These are phyloP conservation scores for Penicillium longicatenatum DNA, from an alignment of 495 filamentous ascomycete species.

Conservation along the genomic window DNA sequence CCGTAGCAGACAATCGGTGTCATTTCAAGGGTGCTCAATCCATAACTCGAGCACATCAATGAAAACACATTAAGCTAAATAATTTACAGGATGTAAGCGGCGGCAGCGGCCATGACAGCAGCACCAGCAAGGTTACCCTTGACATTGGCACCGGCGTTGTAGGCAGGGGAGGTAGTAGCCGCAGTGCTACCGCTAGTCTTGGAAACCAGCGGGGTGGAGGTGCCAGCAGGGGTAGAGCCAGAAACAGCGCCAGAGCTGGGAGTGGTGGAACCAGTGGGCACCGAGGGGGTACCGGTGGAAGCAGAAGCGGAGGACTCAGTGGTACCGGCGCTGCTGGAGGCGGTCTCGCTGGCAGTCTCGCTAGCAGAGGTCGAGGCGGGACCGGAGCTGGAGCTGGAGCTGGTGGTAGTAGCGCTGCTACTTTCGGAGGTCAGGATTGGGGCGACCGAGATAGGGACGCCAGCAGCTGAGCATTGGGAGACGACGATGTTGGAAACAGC, in stretches of 20 bases:
- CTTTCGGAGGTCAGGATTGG: constrained; percentile 30
- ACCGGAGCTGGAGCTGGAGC: not conserved
- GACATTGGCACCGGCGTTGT: constrained; percentile 25
- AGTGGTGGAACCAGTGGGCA: constrained; percentile 9
- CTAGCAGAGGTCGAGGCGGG: constrained; percentile 7
- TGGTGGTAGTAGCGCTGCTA: constrained; percentile 1
- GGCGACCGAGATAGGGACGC: constrained; percentile 43
- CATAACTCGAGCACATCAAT: not conserved
- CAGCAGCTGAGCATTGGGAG: constrained; percentile 35
- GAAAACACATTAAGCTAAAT: not conserved
- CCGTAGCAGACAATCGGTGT: not conserved
- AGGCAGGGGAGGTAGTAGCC: constrained; percentile 24
- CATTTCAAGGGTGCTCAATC: not conserved
- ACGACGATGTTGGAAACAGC: constrained; percentile 42
- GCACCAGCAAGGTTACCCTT: constrained; percentile 36
- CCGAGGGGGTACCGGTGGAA: not conserved
- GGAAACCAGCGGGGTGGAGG: constrained; percentile 16
- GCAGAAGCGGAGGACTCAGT: constrained; percentile 13
- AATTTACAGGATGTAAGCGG: constrained; percentile 35
- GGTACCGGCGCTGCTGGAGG: constrained; percentile 10
- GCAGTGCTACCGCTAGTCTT: constrained; percentile 1
- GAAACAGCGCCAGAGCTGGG: constrained; percentile 8
- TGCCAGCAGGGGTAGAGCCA: constrained; percentile 6
- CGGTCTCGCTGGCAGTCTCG: constrained; percentile 1
- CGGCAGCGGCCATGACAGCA: constrained; percentile 31